Percentiles rank a stretch among this genome's conserved stretches.
phyloP scores from a whole-genome alignment of 306 rosid species.

The Prunus fruticosa region DNA sequence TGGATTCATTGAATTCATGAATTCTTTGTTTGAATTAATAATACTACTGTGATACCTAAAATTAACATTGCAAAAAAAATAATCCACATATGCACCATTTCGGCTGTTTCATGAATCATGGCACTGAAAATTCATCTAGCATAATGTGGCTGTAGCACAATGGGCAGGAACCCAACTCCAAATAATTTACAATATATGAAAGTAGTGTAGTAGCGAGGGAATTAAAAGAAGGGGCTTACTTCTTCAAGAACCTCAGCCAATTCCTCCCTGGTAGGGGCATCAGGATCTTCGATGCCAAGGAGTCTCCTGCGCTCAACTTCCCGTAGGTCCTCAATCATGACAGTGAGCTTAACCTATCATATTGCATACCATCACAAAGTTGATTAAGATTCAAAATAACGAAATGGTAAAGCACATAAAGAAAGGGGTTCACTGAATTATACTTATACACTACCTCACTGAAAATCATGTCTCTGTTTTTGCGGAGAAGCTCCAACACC shows the following conservation, averaged over 20 bases:
- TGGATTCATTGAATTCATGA: background rate
- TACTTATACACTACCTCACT: slow-evolving; percentile 51
- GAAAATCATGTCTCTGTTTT: slow-evolving; percentile 88
- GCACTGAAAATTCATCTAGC: background rate
- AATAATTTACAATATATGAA: background rate
- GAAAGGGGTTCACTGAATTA: background rate
- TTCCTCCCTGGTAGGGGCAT: slow-evolving; percentile 82
- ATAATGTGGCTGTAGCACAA: background rate
- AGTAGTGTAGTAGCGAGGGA: background rate
- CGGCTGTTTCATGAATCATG: background rate
- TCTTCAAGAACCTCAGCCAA: slow-evolving; percentile 73
- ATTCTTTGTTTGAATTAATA: background rate
- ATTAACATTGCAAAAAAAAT: too few relatives aligned
- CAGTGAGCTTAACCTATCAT: slow-evolving; percentile 72
- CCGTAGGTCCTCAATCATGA: slow-evolving; percentile 92
- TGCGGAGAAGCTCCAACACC: slow-evolving; percentile 83
- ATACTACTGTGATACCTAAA: background rate
- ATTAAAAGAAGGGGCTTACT: slow-evolving; percentile 36
- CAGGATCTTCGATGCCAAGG: slow-evolving; percentile 86
- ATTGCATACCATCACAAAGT: background rate
- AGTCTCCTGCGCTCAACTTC: slow-evolving; percentile 83
- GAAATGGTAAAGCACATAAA: background rate
- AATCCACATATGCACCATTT: background rate
- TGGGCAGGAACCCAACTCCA: background rate
- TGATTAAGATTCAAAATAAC: background rate